A percentile compares a stretch with the other conserved stretches of the same genome.
phyloP scores from a whole-genome alignment of 2,329 filamentous ascomycete genomes.

The Ceratocystis colombiana region DNA sequence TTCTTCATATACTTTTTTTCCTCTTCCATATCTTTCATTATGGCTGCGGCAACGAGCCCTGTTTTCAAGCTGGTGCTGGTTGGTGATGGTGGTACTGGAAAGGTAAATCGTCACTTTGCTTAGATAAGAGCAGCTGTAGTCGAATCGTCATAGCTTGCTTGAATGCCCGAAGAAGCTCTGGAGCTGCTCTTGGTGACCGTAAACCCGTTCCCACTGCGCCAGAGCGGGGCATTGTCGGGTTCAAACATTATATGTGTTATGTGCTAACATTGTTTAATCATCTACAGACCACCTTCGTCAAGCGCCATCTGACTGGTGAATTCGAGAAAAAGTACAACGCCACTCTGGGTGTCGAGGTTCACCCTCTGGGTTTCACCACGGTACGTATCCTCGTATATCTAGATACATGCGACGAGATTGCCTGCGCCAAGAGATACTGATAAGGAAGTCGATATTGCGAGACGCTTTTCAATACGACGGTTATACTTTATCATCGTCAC shows the following conservation, averaged over 20 bases:
- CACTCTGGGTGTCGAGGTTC: constrained; percentile 97
- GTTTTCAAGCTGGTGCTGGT: constrained; percentile 99
- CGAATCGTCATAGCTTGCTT: constrained; percentile 4
- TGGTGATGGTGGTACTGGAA: constrained; percentile 97
- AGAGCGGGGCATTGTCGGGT: constrained; percentile 20
- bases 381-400: constrained; percentile 50
- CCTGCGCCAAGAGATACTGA: background rate
- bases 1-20: constrained; percentile 35
- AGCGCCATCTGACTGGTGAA: constrained; percentile 98
- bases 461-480: background rate
- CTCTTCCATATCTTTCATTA: constrained; percentile 21
- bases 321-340: constrained; percentile 99
- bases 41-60: constrained; percentile 37
- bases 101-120: constrained; percentile 47
- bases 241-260: background rate
- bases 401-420: constrained; percentile 28
- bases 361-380: constrained; percentile 94
- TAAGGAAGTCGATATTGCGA: constrained; percentile 10
- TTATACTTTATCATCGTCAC: background rate
- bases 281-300: constrained; percentile 93
- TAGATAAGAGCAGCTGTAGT: background rate
- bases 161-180: background rate
- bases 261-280: constrained; percentile 2
- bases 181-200: background rate
- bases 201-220: constrained; percentile 10